These are phyloP conservation scores for Aspergillus ustus DNA, from an alignment of 2,329 filamentous ascomycete genomes.

Conservation along the genomic window DNA sequence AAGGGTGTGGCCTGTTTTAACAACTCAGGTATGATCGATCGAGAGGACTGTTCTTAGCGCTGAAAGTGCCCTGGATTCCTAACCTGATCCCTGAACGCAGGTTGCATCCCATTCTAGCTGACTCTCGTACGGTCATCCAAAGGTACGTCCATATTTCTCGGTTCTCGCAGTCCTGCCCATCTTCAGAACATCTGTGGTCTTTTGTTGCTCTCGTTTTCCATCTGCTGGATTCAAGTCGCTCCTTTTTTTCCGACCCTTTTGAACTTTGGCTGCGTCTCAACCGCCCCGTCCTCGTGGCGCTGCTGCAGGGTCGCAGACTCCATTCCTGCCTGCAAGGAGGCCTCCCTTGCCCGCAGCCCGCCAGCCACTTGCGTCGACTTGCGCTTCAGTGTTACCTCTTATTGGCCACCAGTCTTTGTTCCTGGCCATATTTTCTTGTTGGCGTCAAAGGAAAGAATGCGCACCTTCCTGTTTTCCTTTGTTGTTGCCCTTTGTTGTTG, in stretches of 20 bases:
- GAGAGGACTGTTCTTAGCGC: background rate
- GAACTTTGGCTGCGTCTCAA: background rate
- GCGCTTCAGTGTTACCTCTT: background rate
- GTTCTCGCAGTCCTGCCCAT: background rate
- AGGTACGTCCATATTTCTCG: slow-evolving; percentile 8
- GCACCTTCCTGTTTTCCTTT: slow-evolving; percentile 15
- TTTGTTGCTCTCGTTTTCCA: background rate
- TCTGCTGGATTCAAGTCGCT: background rate
- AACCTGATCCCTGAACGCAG: background rate
- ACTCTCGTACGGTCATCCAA: background rate
- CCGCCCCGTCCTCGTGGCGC: slow-evolving; percentile 13
- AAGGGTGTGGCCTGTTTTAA: slow-evolving; percentile 14
- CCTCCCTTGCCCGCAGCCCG: slow-evolving; percentile 16
- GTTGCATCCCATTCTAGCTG: slow-evolving; percentile 14
- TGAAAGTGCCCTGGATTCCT: slow-evolving; percentile 15
- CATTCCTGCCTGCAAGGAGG: slow-evolving; percentile 19
- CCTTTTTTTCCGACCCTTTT: background rate
- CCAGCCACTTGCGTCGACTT: slow-evolving; percentile 15
- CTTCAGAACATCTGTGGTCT: background rate
- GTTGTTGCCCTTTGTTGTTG: slow-evolving; percentile 12
- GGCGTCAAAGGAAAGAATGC: background rate
- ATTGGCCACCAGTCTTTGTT: slow-evolving; percentile 1
- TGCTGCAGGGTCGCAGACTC: slow-evolving; percentile 2
- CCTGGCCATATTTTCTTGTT: background rate
- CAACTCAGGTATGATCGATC: slow-evolving; percentile 4